Evolutionary conservation across 2,329 filamentous ascomycete species (phyloP).

Genomic region (Rutstroemia sp.): DNA sequence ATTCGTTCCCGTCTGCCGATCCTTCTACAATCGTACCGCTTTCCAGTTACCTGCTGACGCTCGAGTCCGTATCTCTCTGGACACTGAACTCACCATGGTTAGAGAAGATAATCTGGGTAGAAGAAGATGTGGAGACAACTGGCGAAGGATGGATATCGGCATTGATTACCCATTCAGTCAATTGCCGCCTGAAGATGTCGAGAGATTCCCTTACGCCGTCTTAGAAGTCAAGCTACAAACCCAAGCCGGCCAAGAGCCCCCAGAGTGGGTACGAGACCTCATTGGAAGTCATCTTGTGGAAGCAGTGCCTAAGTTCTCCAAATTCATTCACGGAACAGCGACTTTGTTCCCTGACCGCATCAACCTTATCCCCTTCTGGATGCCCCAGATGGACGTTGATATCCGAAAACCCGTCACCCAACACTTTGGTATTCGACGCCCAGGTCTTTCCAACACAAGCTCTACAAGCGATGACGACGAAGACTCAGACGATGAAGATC

Average conservation of each 20-base stretch:
- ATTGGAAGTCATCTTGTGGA: conserved; percentile 92
- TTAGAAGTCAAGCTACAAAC: conserved; percentile 98
- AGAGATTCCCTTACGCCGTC: conserved; percentile 91
- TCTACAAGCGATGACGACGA: conserved; percentile 72
- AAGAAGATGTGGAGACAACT: conserved; percentile 73
- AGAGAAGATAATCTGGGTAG: conserved; percentile 90
- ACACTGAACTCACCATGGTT: conserved; percentile 91
- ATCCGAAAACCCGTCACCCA: conserved; percentile 89
- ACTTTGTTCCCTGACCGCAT: conserved; percentile 82
- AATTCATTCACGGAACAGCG: conserved; percentile 95
- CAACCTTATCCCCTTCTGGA: conserved; percentile 89
- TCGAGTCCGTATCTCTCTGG: conserved; percentile 89
- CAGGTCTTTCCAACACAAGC: conserved; percentile 65
- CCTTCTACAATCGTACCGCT: conserved; percentile 96
- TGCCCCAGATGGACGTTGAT: conserved; percentile 96
- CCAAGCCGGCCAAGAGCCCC: conserved; percentile 87
- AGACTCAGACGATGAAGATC: conserved; percentile 53
- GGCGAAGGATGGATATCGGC: conserved; percentile 94
- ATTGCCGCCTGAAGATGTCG: conserved; percentile 74
- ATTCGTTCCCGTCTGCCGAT: conserved; percentile 82
- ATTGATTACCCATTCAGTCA: conserved; percentile 94
- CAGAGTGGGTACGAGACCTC: conserved; percentile 92
- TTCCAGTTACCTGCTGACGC: conserved; percentile 97
- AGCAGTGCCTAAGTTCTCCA: conserved; percentile 98
- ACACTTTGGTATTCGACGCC: conserved; percentile 82